Evolutionary conservation across 2,329 filamentous ascomycete genomes (phyloP).

Genomic region (Neofusicoccum sp.): DNA sequence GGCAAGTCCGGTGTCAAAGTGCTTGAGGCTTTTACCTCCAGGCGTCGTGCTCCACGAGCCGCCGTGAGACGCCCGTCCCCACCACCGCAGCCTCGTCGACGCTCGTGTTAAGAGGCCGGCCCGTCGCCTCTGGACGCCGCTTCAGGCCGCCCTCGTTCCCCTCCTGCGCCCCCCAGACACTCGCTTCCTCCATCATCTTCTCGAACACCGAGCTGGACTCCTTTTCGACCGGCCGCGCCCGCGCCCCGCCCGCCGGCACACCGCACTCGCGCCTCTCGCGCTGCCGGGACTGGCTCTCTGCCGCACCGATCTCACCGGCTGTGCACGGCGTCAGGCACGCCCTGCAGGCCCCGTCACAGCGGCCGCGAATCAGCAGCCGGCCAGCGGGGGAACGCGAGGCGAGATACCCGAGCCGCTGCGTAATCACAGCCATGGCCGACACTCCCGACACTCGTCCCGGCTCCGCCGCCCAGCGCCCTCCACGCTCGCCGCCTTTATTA

Average conservation of each 20-base stretch:
- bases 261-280: neutral
- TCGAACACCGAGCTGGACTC: slow-evolving; percentile 6
- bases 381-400: neutral
- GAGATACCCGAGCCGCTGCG: neutral
- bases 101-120: slow-evolving; percentile 1
- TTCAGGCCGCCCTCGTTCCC: neutral
- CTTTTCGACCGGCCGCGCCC: neutral
- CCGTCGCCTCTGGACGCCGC: neutral
- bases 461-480: neutral
- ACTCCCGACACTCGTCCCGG: neutral
- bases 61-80: neutral
- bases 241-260: neutral
- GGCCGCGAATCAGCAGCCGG: neutral
- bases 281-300: slow-evolving; percentile 5
- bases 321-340: slow-evolving; percentile 13
- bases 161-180: neutral
- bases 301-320: neutral
- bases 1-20: slow-evolving; percentile 12
- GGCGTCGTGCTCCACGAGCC: neutral
- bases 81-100: neutral
- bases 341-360: neutral
- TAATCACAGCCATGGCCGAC: slow-evolving; percentile 9
- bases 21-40: neutral
- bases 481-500: neutral
- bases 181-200: neutral